Evolutionary conservation across 1,284 basidiomycete species (phyloP), one percentile per base, ranked within the genome.

Genomic region (Bondarzewia mesenterica): DNA sequence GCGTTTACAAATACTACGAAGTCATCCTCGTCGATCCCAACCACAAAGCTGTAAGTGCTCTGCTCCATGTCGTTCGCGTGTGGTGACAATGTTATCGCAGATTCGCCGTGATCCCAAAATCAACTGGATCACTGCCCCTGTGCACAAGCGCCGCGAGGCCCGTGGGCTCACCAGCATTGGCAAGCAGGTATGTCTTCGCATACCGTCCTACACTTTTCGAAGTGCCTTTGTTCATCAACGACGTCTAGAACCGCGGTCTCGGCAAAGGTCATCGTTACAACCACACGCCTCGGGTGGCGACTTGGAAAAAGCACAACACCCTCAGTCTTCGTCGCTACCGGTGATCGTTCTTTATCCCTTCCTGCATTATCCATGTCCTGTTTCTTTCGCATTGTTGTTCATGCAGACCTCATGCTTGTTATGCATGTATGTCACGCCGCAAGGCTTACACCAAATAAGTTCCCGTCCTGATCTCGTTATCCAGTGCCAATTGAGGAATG

Each of bases 1-100:
- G 94, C 75, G 91, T 98, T 38, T 97, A 97, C 85, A 97, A 97
- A 71, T 99, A 96, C 79, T 99, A 86, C 75, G 95, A 99, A 70
- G 93, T 99, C 62, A 99, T 99, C 67, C 83, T 95, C 58, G 93
- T 99, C 52, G 95, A 99, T 65, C 93, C 91, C 52, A 83, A 69
- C 63, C 90, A 93, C 75, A 93, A 93, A 69, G 91, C 89, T 56
- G 90, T 94, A 65, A 63, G 91, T 72, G 37, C 21, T 14, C 23
- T n/a, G 5, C 39, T 26, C 32, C 12, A n/a, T 27, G 44, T 42
- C 38, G 49, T 41, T 18, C 35, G 15, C 22, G 4, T 50, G 6
- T 16, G 12, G 10, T 10, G 10, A 10, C 16, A 40, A 10, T 46
- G 14, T 47, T 25, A 16, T 50, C 49, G 44, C 55, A 89, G 86